Evolutionary conservation across 169 alveolate species (phyloP).

Genomic region (Blepharisma undulans): DNA sequence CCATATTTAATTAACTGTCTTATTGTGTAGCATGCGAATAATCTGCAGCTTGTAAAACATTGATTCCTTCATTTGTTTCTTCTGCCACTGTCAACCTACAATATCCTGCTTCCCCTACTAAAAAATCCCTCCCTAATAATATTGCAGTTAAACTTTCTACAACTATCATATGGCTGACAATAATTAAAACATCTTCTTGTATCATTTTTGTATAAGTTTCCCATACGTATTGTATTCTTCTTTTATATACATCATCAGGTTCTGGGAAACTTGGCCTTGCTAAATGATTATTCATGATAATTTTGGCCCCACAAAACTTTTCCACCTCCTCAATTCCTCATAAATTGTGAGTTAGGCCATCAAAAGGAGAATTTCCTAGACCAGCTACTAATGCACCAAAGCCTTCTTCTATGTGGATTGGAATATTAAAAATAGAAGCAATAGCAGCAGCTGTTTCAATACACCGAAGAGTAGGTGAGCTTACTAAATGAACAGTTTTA

Average conservation of each 20-base stretch:
- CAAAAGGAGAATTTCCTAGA: neutral
- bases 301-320: neutral
- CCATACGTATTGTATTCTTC: neutral
- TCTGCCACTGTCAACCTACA: neutral
- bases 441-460: constrained; percentile 19
- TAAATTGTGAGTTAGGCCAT: neutral
- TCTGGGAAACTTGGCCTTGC: constrained; percentile 4
- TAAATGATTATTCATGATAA: neutral
- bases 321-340: neutral
- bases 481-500: neutral
- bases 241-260: neutral
- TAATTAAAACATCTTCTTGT: constrained; percentile 10
- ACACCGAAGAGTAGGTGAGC: constrained; percentile 31
- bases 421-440: neutral
- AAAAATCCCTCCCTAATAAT: neutral
- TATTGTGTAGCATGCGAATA: constrained; percentile 11
- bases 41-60: neutral
- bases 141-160: neutral
- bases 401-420: constrained; percentile 32
- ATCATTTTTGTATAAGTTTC: neutral
- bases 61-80: neutral
- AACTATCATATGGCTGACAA: neutral
- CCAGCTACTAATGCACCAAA: neutral
- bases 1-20: neutral
- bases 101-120: neutral